Evolutionary conservation across 2,329 filamentous ascomycete species (phyloP).

Genomic region (Lecanicillium sp.): DNA sequence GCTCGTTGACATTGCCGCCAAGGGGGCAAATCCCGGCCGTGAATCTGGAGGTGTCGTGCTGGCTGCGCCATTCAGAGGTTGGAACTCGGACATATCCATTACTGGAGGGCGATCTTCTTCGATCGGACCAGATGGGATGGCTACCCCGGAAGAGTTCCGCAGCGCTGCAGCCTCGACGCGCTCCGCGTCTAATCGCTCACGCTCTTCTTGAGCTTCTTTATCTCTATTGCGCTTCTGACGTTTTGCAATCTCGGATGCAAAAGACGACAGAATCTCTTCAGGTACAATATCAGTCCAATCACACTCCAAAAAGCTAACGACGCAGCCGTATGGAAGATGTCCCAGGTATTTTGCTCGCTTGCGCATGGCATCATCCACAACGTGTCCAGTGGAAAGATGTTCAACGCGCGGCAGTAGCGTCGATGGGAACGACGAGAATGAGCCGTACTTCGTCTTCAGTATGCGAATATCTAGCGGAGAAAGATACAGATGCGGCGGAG

Average conservation of each 20-base stretch:
- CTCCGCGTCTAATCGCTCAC: constrained; percentile 75
- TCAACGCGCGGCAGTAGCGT: constrained; percentile 82
- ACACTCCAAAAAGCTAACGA: constrained; percentile 85
- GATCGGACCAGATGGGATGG: constrained; percentile 26
- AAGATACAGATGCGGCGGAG: constrained; percentile 79
- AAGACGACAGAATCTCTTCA: constrained; percentile 64
- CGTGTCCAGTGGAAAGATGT: constrained; percentile 80
- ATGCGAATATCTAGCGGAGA: constrained; percentile 89
- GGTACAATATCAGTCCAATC: constrained; percentile 90
- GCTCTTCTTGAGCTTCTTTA: constrained; percentile 79
- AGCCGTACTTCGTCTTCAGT: constrained; percentile 78
- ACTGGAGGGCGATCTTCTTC: constrained; percentile 30
- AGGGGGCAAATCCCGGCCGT: constrained; percentile 54
- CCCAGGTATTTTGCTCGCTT: constrained; percentile 80
- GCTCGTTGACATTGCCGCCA: constrained; percentile 75
- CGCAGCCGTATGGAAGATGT: constrained; percentile 83
- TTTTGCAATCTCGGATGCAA: constrained; percentile 67
- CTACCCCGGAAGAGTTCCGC: constrained; percentile 38
- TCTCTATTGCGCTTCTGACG: constrained; percentile 71
- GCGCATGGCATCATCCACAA: constrained; percentile 76
- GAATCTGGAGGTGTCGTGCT: constrained; percentile 48
- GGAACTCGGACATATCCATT: constrained; percentile 55
- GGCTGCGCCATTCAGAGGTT: constrained; percentile 46
- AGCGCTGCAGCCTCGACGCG: constrained; percentile 67
- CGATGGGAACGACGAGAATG: constrained; percentile 74